These are phyloP conservation scores for Multifurca ochricompacta DNA, from an alignment of 768 basidiomycete species.

Conservation along the genomic window DNA sequence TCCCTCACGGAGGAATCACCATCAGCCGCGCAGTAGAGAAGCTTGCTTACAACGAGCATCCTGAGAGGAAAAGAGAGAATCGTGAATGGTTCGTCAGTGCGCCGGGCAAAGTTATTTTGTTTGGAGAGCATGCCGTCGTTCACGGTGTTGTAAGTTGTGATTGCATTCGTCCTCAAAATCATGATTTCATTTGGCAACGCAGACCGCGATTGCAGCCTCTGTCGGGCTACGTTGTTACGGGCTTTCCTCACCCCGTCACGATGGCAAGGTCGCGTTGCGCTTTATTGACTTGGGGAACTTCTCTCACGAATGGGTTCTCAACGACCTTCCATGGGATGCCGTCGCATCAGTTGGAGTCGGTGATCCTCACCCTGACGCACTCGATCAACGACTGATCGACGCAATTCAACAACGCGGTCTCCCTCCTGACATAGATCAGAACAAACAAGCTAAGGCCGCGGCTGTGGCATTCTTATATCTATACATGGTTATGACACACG, in stretches of 20 bases:
- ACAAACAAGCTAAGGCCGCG: slow-evolving; percentile 37
- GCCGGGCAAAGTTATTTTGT: slow-evolving; percentile 95
- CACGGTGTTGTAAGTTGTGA: slow-evolving; percentile 77
- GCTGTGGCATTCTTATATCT: slow-evolving; percentile 83
- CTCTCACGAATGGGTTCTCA: slow-evolving; percentile 73
- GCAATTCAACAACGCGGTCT: slow-evolving; percentile 50
- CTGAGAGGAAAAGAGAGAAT: slow-evolving; percentile 29
- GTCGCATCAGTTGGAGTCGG: slow-evolving; percentile 46
- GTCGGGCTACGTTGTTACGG: slow-evolving; percentile 95
- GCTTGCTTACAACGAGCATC: slow-evolving; percentile 37
- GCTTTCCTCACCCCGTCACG: slow-evolving; percentile 65
- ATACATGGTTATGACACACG: slow-evolving; percentile 70
- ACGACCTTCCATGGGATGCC: slow-evolving; percentile 71
- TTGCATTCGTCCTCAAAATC: slow-evolving; percentile 4
- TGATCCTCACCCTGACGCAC: slow-evolving; percentile 49
- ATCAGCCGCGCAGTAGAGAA: slow-evolving; percentile 62
- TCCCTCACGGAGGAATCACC: slow-evolving; percentile 26
- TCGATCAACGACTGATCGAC: slow-evolving; percentile 68
- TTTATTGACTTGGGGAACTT: slow-evolving; percentile 75
- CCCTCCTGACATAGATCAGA: slow-evolving; percentile 28
- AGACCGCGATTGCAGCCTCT: slow-evolving; percentile 93
- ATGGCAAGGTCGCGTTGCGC: slow-evolving; percentile 64
- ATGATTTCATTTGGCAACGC: slow-evolving; percentile 14
- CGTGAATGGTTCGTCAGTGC: slow-evolving; percentile 85
- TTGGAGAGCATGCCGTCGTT: slow-evolving; percentile 98